These are phyloP conservation scores for Kernera saxatilis DNA, from an alignment of 345 rosid species.

Conservation along the genomic window DNA sequence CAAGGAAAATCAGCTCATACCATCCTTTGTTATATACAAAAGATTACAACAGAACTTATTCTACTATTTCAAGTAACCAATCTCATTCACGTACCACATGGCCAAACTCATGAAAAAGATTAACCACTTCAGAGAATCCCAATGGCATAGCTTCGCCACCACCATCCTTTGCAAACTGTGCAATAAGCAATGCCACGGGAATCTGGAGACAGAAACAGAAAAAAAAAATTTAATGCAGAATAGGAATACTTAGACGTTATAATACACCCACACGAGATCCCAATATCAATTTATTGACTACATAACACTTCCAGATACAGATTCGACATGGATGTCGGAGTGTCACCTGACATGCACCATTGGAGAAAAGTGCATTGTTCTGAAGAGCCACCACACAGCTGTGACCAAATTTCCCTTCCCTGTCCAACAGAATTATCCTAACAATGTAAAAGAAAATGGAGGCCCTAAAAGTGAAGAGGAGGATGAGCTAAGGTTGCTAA, in stretches of 20 bases:
- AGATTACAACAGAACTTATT: neutral
- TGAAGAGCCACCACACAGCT: constrained; percentile 85
- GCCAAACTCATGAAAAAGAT: constrained; percentile 88
- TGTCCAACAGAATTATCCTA: constrained; percentile 27
- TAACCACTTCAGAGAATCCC: constrained; percentile 89
- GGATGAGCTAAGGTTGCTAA: constrained; percentile 6
- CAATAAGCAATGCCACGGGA: constrained; percentile 67
- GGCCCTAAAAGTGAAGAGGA: constrained; percentile 2
- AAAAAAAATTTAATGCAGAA: neutral
- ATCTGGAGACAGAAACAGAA: constrained; percentile 41
- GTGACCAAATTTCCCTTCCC: constrained; percentile 84
- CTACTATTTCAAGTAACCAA: neutral
- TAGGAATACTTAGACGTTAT: neutral
- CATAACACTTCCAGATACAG: neutral
- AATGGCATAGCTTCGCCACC: constrained; percentile 42
- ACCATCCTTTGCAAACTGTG: constrained; percentile 57
- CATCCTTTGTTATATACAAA: neutral
- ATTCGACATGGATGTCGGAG: neutral
- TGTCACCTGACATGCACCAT: constrained; percentile 59
- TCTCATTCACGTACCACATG: constrained; percentile 74
- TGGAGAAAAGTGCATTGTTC: constrained; percentile 58
- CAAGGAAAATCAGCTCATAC: constrained; percentile 1
- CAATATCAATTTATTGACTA: neutral
- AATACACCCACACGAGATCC: constrained; percentile 8
- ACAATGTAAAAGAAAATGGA: constrained; percentile 8